phyloP scores from a whole-genome alignment of 2,329 filamentous ascomycete genomes.

The Fusarium lyarnte region DNA sequence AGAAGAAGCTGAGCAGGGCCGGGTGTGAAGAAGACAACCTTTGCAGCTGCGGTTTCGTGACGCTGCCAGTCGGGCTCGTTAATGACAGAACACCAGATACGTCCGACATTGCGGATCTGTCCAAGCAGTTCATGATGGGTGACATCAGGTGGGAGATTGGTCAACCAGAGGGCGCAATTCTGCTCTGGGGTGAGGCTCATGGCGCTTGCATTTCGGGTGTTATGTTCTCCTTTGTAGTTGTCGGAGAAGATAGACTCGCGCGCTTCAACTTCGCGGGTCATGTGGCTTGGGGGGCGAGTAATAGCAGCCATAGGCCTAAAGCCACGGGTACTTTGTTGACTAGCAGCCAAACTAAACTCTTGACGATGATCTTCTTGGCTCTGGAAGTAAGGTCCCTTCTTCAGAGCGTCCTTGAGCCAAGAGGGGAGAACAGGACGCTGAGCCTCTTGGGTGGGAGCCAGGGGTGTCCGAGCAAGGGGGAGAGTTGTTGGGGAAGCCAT shows the following conservation, averaged over 20 bases:
- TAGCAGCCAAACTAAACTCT: not conserved
- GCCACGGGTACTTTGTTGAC: slow-evolving; percentile 4
- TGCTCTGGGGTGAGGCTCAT: slow-evolving; percentile 44
- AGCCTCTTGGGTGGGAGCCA: not conserved
- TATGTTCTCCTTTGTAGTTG: slow-evolving; percentile 52
- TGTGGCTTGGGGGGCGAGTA: not conserved
- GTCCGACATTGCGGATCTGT: slow-evolving; percentile 57
- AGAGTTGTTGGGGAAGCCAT: not conserved
- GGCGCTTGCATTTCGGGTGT: slow-evolving; percentile 48
- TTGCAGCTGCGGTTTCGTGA: slow-evolving; percentile 56
- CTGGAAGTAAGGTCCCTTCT: not conserved
- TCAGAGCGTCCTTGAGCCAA: not conserved
- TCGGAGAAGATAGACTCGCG: slow-evolving; percentile 41
- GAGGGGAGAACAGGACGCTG: not conserved
- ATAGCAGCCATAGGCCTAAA: slow-evolving; percentile 41
- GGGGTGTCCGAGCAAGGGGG: not conserved
- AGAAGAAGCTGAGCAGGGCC: slow-evolving; percentile 49
- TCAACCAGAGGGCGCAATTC: slow-evolving; percentile 65
- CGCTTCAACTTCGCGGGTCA: not conserved
- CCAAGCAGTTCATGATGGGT: slow-evolving; percentile 56
- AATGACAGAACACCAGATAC: slow-evolving; percentile 62
- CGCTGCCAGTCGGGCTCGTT: slow-evolving; percentile 55
- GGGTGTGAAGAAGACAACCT: slow-evolving; percentile 60
- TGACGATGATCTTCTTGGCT: not conserved
- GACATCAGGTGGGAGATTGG: slow-evolving; percentile 58